Percentiles rank a stretch among this genome's conserved stretches.
Evolutionary conservation across 176 grass and related monocot genomes (phyloP).

Genomic region (Paspalum vaginatum): DNA sequence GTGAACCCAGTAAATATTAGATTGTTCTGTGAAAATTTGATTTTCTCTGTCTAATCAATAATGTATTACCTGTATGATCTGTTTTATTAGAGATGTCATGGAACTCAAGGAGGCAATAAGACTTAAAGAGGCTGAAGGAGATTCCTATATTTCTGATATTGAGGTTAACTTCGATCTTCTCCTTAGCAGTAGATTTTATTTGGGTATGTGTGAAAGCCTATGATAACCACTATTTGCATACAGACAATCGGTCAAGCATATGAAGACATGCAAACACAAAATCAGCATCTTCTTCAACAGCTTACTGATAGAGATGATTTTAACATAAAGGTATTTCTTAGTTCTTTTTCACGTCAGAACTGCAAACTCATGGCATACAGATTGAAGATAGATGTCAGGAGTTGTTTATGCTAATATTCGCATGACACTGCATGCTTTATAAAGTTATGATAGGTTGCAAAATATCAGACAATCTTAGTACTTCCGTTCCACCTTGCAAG

Average conservation of each 20-base stretch:
- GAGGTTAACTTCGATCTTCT: conserved; percentile 55
- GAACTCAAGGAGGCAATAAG: conserved; percentile 87
- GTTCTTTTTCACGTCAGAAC: neutral
- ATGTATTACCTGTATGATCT: conserved; percentile 18
- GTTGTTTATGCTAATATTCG: neutral
- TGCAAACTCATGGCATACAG: conserved; percentile 17
- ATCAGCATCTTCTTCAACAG: conserved; percentile 88
- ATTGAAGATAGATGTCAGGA: neutral
- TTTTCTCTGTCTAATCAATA: conserved; percentile 18
- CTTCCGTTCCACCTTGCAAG: neutral
- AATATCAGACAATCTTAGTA: neutral
- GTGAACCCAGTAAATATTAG: conserved; percentile 11
- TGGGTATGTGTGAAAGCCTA: conserved; percentile 38
- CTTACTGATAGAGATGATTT: conserved; percentile 93
- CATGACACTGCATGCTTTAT: neutral
- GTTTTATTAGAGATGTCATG: conserved; percentile 68
- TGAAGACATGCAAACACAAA: conserved; percentile 97
- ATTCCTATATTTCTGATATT: conserved; percentile 91
- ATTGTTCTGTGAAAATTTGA: conserved; percentile 14
- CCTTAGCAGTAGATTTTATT: conserved; percentile 10
- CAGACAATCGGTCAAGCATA: conserved; percentile 99
- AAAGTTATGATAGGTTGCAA: neutral
- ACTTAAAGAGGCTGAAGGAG: conserved; percentile 88
- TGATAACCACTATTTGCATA: conserved; percentile 37
- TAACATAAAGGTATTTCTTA: conserved; percentile 85